Base-by-base conservation (phyloP, 768 basidiomycete genomes). In the Galerina sulciceps region DNA sequence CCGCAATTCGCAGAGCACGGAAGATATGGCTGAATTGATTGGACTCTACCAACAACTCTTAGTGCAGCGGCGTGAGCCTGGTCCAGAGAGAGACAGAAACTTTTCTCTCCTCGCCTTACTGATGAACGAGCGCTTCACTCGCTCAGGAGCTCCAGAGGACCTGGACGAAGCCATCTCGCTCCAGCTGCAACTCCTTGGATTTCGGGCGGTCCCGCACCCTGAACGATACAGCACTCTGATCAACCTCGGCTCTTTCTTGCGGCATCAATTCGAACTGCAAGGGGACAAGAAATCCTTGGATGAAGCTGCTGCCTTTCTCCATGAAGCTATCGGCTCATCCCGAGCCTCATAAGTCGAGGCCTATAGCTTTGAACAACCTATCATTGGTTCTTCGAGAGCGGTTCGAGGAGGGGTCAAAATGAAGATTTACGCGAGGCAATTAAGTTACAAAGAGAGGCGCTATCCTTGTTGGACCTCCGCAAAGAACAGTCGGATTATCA, bases 111-210 rank as follows among this genome's bases (percentile, higher is more conserved):
- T 47, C 20, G 43, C 45, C 11, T 10, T 34, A 10, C n/a, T 55
- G 11, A 9, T 55, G 17, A 34, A 55, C 11, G 43, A 55, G 46
- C 59, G 54, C 6, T 60, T 38, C 18, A 10, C 34, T 3, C 35
- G 14, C 8, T 14, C 22, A 36, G 53, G 48, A 1, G 20, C 40
- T 26, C 4, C 2, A 45, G 10, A 53, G 14, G 55, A 60, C 31
- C 49, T 60, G 3, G 44, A 60, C 2, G 36, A 38, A 14, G 47
- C 48, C 8, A 56, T 56, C n/a, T 42, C 48, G 1, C n/a, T 53
- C 3, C 15, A 53, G 18, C 23, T 41, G 14, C n/a, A 52, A 14
- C 41, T 48, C 15, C 40, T 60, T n/a, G 17, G 46, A 4, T 36
- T 56, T 11, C 31, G n/a, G 9, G 13, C 17, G n/a, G 15, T 31